Percentiles rank a stretch among this genome's conserved stretches.
These are phyloP conservation scores for Nectriaceae sp. DNA, from an alignment of 2,329 filamentous ascomycete genomes.

Conservation along the genomic window DNA sequence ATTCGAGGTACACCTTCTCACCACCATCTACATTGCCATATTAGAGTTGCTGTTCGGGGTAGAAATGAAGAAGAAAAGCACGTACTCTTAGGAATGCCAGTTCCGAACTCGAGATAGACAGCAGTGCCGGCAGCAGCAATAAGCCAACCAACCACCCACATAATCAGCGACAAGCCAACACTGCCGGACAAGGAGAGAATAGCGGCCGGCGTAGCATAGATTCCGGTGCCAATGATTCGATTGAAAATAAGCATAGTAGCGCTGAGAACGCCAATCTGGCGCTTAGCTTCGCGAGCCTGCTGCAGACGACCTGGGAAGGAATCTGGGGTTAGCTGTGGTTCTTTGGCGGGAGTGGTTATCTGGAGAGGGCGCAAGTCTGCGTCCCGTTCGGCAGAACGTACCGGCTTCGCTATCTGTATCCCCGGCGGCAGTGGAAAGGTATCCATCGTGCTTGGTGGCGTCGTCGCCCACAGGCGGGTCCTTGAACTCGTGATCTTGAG, in stretches of 20 bases:
- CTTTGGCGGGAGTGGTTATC: neutral
- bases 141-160: slow-evolving; percentile 64
- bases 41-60: too few species aligned
- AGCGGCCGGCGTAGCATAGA: slow-evolving; percentile 63
- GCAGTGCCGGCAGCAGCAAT: slow-evolving; percentile 63
- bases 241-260: slow-evolving; percentile 64
- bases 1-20: slow-evolving; percentile 70
- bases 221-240: slow-evolving; percentile 67
- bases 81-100: slow-evolving; percentile 63
- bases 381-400: slow-evolving; percentile 5
- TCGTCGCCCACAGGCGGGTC: slow-evolving; percentile 10
- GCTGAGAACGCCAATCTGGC: slow-evolving; percentile 56
- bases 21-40: too few species aligned
- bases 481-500: neutral
- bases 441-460: slow-evolving; percentile 11
- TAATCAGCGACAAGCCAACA: slow-evolving; percentile 62
- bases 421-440: slow-evolving; percentile 8
- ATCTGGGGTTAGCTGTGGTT: neutral
- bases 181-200: slow-evolving; percentile 60
- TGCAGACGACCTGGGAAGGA: slow-evolving; percentile 32
- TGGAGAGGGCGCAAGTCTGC: slow-evolving; percentile 3
- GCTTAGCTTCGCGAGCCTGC: slow-evolving; percentile 48
- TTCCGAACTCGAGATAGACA: slow-evolving; percentile 69
- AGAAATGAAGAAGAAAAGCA: too few species aligned
- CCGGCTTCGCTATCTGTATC: slow-evolving; percentile 26